phyloP scores from a whole-genome alignment of 108 stramenopile genomes.

The Conticribra guillardii region DNA sequence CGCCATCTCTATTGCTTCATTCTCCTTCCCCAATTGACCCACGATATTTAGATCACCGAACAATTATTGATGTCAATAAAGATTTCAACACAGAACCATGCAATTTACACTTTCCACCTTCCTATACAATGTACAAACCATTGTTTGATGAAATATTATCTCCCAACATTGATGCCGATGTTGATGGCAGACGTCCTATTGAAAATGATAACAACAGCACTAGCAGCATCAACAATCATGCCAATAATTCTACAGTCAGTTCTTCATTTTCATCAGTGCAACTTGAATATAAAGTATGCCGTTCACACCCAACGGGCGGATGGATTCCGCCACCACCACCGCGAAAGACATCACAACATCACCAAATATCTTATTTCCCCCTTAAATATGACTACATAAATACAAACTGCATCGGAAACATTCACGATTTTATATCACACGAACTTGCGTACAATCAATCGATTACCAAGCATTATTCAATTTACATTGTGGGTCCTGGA shows the following conservation, averaged over 20 bases:
- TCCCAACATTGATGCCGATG: too few species aligned
- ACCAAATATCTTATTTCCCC: neutral
- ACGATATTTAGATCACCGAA: constrained; percentile 1
- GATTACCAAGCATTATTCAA: constrained; percentile 2
- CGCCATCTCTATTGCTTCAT: constrained; percentile 3
- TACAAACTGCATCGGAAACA: constrained; percentile 7
- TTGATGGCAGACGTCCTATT: too few species aligned
- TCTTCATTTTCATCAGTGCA: neutral
- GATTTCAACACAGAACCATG: constrained; percentile 8
- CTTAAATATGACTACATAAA: constrained; percentile 9
- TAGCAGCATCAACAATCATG: neutral
- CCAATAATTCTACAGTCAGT: neutral
- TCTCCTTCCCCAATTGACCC: constrained; percentile 15
- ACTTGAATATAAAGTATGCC: constrained; percentile 4
- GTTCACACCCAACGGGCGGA: constrained; percentile 8
- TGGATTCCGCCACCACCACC: neutral
- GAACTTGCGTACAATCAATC: neutral
- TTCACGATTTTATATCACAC: constrained; percentile 5
- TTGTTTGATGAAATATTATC: neutral
- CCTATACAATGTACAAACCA: neutral
- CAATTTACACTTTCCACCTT: neutral
- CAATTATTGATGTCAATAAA: constrained; percentile 10
- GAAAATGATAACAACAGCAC: neutral
- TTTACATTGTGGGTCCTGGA: constrained; percentile 9
- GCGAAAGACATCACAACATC: neutral